These are phyloP conservation scores for Cryptococcus sp. DNA, from an alignment of 1,284 basidiomycete species.

Conservation along the genomic window DNA sequence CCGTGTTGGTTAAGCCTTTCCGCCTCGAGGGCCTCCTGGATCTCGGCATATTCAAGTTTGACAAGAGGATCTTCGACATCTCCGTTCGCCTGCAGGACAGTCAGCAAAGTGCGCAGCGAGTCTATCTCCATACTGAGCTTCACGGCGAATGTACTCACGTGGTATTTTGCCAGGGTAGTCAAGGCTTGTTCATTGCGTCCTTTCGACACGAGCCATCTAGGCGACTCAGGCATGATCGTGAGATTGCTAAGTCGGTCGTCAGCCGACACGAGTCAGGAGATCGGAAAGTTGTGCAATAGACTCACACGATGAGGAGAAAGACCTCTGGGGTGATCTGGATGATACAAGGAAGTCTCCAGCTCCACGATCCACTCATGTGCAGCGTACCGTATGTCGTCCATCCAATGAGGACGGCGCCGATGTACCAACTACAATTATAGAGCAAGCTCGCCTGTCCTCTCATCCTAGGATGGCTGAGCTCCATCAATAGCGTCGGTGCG, in stretches of 20 bases:
- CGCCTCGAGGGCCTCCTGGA: constrained; percentile 29
- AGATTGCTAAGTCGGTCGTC: background rate
- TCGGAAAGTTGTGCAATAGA: background rate
- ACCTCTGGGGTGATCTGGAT: constrained; percentile 15
- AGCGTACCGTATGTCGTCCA: constrained; percentile 26
- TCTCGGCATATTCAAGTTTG: constrained; percentile 21
- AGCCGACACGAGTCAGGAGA: background rate
- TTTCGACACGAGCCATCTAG: constrained; percentile 42
- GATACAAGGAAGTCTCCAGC: constrained; percentile 16
- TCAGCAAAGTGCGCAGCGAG: background rate
- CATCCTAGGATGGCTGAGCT: constrained; percentile 18
- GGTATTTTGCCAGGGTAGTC: constrained; percentile 29
- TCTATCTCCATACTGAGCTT: background rate
- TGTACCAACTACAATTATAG: constrained; percentile 13
- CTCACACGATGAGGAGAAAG: constrained; percentile 1
- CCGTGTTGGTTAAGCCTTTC: constrained; percentile 16
- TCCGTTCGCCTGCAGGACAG: constrained; percentile 18
- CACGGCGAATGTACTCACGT: constrained; percentile 1
- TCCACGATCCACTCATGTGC: constrained; percentile 3
- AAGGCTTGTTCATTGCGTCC: constrained; percentile 35
- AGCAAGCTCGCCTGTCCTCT: constrained; percentile 5
- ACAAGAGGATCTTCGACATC: constrained; percentile 27
- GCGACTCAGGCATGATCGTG: constrained; percentile 39
- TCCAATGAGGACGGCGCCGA: constrained; percentile 14
- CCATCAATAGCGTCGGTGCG: constrained; percentile 7